A percentile compares a stretch with the other conserved stretches of the same genome.
These are phyloP conservation scores for Cutaneotrichosporon spelunceum DNA, from an alignment of 1,284 basidiomycete genomes.

Conservation along the genomic window DNA sequence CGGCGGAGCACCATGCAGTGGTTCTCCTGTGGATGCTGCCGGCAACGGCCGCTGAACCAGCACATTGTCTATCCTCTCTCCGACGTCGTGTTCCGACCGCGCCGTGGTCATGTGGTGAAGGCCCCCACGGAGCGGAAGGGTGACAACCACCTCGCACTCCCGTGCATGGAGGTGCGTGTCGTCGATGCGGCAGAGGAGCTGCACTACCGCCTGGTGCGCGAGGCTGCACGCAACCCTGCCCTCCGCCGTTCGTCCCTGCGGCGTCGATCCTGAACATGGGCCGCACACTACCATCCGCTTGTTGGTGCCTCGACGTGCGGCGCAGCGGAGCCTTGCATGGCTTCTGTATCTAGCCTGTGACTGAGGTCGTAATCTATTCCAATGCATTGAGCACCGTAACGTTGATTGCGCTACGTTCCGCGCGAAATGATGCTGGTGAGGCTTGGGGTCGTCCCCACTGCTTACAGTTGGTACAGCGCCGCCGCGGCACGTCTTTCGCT, in stretches of 20 bases:
- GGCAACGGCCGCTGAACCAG: neutral
- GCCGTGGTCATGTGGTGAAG: neutral
- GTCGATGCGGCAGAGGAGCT: neutral
- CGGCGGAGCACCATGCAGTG: neutral
- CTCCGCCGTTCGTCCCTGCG: neutral
- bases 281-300: too few species aligned
- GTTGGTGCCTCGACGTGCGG: too few species aligned
- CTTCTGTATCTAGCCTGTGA: too few species aligned
- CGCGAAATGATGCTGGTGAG: too few species aligned
- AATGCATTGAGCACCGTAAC: too few species aligned
- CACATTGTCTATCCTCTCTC: neutral
- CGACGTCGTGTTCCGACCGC: neutral
- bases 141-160: neutral
- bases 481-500: too few species aligned
- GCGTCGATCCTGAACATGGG: neutral
- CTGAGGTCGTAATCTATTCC: too few species aligned
- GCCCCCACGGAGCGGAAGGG: neutral
- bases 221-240: neutral
- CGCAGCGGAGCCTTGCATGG: too few species aligned
- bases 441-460: too few species aligned
- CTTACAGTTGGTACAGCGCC: too few species aligned
- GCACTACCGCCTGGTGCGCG: neutral
- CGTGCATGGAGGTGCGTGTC: neutral
- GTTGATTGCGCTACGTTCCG: too few species aligned
- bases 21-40: neutral